Evolutionary conservation across 139 green algal species (phyloP).

Genomic region (Picochlorum sp.): DNA sequence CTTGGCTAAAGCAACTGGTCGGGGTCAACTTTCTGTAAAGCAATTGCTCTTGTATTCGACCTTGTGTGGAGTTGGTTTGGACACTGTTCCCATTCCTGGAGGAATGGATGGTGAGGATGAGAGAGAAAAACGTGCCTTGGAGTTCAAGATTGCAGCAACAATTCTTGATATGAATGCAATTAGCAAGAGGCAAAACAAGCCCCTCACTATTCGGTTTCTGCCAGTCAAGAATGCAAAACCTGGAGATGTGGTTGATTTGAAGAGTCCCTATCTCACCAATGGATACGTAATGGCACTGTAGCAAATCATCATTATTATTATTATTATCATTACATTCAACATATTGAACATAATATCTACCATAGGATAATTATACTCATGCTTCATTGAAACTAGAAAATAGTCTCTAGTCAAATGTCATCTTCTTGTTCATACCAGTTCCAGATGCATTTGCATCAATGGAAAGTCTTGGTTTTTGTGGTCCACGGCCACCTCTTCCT

Average conservation of each 20-base stretch:
- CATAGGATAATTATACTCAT: neutral
- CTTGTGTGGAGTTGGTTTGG: conserved; percentile 41
- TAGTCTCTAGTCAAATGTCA: conserved; percentile 35
- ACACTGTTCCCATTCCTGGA: conserved; percentile 40
- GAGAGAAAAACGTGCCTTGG: neutral
- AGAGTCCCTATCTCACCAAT: conserved; percentile 37
- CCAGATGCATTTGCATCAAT: conserved; percentile 31
- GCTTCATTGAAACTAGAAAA: neutral
- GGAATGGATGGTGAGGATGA: neutral
- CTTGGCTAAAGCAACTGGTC: conserved; percentile 4
- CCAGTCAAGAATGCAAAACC: conserved; percentile 23
- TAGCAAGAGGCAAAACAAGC: conserved; percentile 19
- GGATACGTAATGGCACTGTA: conserved; percentile 16
- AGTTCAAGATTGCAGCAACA: neutral
- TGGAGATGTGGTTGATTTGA: conserved; percentile 16
- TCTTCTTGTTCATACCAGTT: conserved; percentile 33
- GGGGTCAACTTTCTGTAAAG: conserved; percentile 13
- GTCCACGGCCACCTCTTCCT: conserved; percentile 1
- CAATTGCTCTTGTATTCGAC: conserved; percentile 30
- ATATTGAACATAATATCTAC: neutral
- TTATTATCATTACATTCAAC: neutral
- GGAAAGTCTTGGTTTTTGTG: conserved; percentile 23
- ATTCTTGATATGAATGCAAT: conserved; percentile 12
- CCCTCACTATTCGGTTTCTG: conserved; percentile 29
- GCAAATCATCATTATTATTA: neutral